These are phyloP conservation scores for apple (Malus domestica) DNA, from an alignment of 306 rosid genomes.

Conservation along the genomic window ASM211411v1 NC_041800.1:31223233-31223732, in stretches of 20 bases:
- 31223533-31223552: slow-evolving; percentile 1
- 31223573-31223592: slow-evolving; percentile 18
- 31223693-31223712: slow-evolving; percentile 25
- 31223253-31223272: slow-evolving; percentile 8
- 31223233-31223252: slow-evolving; percentile 53
- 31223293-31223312: slow-evolving; percentile 34
- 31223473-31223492: slow-evolving; percentile 1
- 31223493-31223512: background rate
- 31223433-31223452: slow-evolving; percentile 15
- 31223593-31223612: slow-evolving; percentile 73
- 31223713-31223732: slow-evolving; percentile 87
- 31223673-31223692: slow-evolving; percentile 14
- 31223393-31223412: background rate
- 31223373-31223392: slow-evolving; percentile 2
- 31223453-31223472: background rate
- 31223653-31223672: slow-evolving; percentile 13
- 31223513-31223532: background rate
- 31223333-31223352: background rate
- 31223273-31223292: background rate
- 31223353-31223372: background rate
- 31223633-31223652: slow-evolving; percentile 65
- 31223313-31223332: background rate
- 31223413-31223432: slow-evolving; percentile 39
- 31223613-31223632: slow-evolving; percentile 85
- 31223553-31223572: slow-evolving; percentile 14